Evolutionary conservation across 2,329 filamentous ascomycete species (phyloP).

Genomic region (Stagonosporopsis rhizophila): DNA sequence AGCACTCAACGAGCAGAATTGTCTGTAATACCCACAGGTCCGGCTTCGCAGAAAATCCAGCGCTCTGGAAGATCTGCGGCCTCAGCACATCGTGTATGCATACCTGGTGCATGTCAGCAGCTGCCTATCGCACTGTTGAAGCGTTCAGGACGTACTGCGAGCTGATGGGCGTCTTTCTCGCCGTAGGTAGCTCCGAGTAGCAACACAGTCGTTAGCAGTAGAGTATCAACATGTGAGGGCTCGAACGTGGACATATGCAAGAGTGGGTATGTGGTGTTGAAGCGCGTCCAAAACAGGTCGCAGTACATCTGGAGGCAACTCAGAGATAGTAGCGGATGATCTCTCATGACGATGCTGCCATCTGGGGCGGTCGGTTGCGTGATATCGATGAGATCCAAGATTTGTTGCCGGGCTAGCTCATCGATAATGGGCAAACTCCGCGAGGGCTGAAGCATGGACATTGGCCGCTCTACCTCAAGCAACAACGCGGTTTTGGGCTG

Average conservation of each 20-base stretch:
- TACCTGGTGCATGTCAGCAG: conserved; percentile 42
- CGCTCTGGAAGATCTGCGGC: conserved; percentile 65
- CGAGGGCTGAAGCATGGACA: conserved; percentile 44
- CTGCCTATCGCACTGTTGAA: neutral
- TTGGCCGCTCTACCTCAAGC: conserved; percentile 41
- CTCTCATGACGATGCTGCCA: conserved; percentile 54
- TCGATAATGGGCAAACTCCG: conserved; percentile 49
- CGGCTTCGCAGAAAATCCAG: conserved; percentile 64
- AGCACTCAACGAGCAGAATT: conserved; percentile 68
- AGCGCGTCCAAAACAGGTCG: conserved; percentile 66
- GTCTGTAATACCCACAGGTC: conserved; percentile 68
- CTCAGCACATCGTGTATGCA: conserved; percentile 68
- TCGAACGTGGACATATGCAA: conserved; percentile 66
- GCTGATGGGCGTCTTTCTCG: conserved; percentile 64
- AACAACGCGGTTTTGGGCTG: neutral
- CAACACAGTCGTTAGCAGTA: conserved; percentile 63
- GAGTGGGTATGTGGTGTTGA: conserved; percentile 67
- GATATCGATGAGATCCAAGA: conserved; percentile 61
- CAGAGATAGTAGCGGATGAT: conserved; percentile 61
- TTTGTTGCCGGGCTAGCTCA: conserved; percentile 50
- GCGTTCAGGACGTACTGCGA: conserved; percentile 53
- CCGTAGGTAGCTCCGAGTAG: conserved; percentile 69
- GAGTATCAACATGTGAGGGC: conserved; percentile 56
- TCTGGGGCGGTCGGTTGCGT: conserved; percentile 59
- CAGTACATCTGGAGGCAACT: conserved; percentile 62